phyloP scores from a whole-genome alignment of 768 basidiomycete species.

The Pleurotus citrinopileatus region DNA sequence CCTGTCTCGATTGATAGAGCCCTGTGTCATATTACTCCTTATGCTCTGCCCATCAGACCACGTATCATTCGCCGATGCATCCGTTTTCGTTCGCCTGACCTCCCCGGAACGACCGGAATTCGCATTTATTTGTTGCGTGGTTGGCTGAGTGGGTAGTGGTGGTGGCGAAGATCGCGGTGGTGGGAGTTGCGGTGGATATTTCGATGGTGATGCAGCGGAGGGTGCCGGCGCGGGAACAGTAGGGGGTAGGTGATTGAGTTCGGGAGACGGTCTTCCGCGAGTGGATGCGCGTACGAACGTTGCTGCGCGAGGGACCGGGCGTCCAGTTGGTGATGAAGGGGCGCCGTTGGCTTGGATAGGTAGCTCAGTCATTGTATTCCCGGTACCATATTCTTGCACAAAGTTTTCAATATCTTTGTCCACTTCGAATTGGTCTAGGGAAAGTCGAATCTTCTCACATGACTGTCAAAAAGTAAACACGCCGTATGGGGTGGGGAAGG shows the following conservation, averaged over 20 bases:
- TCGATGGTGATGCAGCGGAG: slow-evolving; percentile 33
- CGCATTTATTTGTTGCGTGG: slow-evolving; percentile 2
- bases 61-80: not conserved
- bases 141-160: slow-evolving; percentile 20
- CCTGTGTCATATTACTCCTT: not conserved
- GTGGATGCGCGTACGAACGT: not conserved
- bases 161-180: slow-evolving; percentile 21
- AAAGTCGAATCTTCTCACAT: slow-evolving; percentile 84
- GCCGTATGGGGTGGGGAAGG: not conserved
- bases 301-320: not conserved
- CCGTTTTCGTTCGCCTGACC: not conserved
- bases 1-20: not conserved
- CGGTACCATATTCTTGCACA: slow-evolving; percentile 86
- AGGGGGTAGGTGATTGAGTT: not conserved
- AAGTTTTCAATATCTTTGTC: slow-evolving; percentile 88
- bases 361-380: slow-evolving; percentile 82
- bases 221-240: slow-evolving; percentile 15
- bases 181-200: slow-evolving; percentile 37
- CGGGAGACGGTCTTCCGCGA: not conserved
- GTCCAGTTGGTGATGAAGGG: slow-evolving; percentile 42
- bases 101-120: no score
- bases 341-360: slow-evolving; percentile 65
- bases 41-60: slow-evolving; percentile 2
- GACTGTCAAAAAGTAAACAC: slow-evolving; percentile 47
- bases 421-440: slow-evolving; percentile 86